Base-by-base conservation (phyloP, 257 asterid species). In the Scutellaria minor region DNA sequence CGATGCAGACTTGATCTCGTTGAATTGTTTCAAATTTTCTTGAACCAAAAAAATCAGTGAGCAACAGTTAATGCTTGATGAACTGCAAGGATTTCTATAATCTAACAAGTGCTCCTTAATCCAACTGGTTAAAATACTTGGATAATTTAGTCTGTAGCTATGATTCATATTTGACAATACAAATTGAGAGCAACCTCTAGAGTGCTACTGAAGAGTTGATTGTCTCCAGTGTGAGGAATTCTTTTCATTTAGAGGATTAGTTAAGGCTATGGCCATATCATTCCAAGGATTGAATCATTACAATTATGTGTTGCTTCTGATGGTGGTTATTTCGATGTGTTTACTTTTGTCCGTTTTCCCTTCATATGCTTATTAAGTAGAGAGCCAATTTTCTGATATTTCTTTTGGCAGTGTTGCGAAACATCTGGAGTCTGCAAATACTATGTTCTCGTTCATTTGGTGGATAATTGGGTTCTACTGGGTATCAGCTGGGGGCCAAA, bases 391-490 rank as follows among this genome's bases (percentile, higher is more conserved):
- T 86, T 91, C 72, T 69, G 64, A 83, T 77, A 60, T 31, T 53
- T 77, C 63, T 64, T 78, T 45, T 79, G 58, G 71, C 89, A 93
- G 98, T 55, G 78, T 79, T 40, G 78, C 87, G 20, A 91, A 89
- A 66, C 96, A 91, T 83, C 81, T 93, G 84, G 96, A 95, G 82
- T 90, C 98, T 63, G 98, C 97, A 74, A 95, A 90, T 78, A 88
- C 99, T 14, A 88, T 95, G 98, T 95, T 95, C 81, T 92, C 97
- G 6, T 95, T 95, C 82, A 85, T 92, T 84, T 95, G 99, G 99
- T 95, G 99, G 99, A 85, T 95, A 76, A 76, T 90, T 69, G 99
- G 99, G 64, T 95, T 95, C 83, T 95, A 95, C 70, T 95, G 99
- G 99, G 93, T 95, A 52, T 90, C 98, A 54, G 92, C 93, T 64